Evolutionary conservation across 1,284 basidiomycete genomes (phyloP), one percentile per base, ranked within the genome.

Genomic region (Inonotus hispidus): DNA sequence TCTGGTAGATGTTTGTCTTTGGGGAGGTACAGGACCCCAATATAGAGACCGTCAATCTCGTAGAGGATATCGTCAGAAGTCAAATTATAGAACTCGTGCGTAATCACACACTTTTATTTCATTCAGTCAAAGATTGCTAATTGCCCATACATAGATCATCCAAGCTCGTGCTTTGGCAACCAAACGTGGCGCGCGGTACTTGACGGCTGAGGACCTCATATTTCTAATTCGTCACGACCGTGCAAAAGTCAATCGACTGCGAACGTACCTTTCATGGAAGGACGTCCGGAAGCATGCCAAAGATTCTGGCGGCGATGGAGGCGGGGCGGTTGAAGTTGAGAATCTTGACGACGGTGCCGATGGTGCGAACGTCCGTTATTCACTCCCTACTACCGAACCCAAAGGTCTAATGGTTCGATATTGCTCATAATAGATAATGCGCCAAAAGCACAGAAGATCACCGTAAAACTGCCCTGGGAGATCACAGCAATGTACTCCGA

Each of bases 181-280:
- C 57, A 83, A 91, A 41, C 87, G 94, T 8, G 88, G 88, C 0
- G 92, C 92, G 8, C 88, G 93, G 29, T 93, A 88, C 68, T 81
- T 98, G 38, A 87, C 92, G 0, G 88, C 94, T 0, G 95, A 98
- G 73, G 96, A 99, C 73, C 85, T 98, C 61, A 94, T 99, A 67
- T 98, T 98, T 68, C 85, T 98, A 66, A 95, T 98, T 69, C 87
- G 96, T 8, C 92, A 97, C 69, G 96, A 98, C 74, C 80, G 93
- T 64, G 92, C 90, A 21, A 97, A 98, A 73, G 93, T 98, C 63
- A 97, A 98, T 72, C 81, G 96, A 25, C 77, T 98, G 19, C 77
- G 93, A 27, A 97, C 93, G 10, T 98, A 98, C 70, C 82, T 99
- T n/a, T 92, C 91, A 0, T 99, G 96, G 95, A 98, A 97, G 71